Percentiles rank a stretch among this genome's conserved stretches.
These are phyloP conservation scores for Suillus hirtellus DNA, from an alignment of 768 basidiomycete species.

Conservation along the genomic window DNA sequence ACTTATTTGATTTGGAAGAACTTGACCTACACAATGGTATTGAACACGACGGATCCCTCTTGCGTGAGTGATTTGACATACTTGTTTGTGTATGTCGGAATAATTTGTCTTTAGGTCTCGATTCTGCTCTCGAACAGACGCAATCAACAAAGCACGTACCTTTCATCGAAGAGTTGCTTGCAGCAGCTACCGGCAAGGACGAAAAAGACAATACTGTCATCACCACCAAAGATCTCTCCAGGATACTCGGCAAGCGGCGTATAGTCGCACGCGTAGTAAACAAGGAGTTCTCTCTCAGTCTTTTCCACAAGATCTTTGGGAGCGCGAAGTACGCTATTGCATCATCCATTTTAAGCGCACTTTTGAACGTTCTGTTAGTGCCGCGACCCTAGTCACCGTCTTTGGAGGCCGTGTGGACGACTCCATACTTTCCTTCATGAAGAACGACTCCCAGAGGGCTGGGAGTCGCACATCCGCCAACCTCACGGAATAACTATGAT, in stretches of 20 bases:
- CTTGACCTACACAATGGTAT: slow-evolving; percentile 69
- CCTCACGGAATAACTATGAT: slow-evolving; percentile 60
- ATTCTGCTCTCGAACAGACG: slow-evolving; percentile 44
- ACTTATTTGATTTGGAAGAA: slow-evolving; percentile 64
- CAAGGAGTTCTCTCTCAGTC: slow-evolving; percentile 52
- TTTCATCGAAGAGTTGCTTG: slow-evolving; percentile 61
- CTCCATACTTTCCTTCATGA: slow-evolving; percentile 56
- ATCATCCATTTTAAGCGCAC: neutral
- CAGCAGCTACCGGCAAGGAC: slow-evolving; percentile 60
- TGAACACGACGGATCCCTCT: slow-evolving; percentile 36
- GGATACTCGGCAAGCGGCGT: slow-evolving; percentile 59
- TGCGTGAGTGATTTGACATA: slow-evolving; percentile 24
- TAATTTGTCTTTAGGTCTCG: slow-evolving; percentile 48
- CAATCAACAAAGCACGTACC: slow-evolving; percentile 53
- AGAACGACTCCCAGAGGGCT: slow-evolving; percentile 69
- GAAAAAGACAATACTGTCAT: slow-evolving; percentile 46
- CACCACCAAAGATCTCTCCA: slow-evolving; percentile 62
- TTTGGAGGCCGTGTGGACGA: slow-evolving; percentile 67
- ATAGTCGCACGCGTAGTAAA: slow-evolving; percentile 56
- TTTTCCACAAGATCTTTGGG: slow-evolving; percentile 64
- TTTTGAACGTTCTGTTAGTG: slow-evolving; percentile 36
- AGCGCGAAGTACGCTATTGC: slow-evolving; percentile 58
- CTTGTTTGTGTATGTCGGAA: neutral
- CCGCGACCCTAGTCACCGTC: slow-evolving; percentile 64
- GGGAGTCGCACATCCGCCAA: slow-evolving; percentile 61